Evolutionary conservation across 1,284 basidiomycete genomes (phyloP).

Genomic region (Pseudozyma pruni): DNA sequence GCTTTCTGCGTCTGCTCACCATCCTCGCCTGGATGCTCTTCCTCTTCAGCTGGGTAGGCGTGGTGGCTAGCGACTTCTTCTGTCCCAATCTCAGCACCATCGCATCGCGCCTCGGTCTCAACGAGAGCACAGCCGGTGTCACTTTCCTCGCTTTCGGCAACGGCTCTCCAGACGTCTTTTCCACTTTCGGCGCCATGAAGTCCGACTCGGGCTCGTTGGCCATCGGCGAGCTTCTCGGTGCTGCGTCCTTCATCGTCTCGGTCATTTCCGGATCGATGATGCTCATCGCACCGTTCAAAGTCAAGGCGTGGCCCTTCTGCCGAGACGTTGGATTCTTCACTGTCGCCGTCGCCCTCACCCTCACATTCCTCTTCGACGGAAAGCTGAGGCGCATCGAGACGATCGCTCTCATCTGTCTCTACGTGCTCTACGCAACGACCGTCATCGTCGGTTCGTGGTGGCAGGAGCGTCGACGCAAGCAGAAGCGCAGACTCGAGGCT

Average conservation of each 20-base stretch:
- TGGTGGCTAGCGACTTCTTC: constrained; percentile 66
- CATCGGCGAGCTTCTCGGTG: constrained; percentile 92
- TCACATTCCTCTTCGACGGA: constrained; percentile 83
- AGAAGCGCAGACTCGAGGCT: constrained; percentile 37
- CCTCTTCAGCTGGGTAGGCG: constrained; percentile 63
- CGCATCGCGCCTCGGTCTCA: constrained; percentile 58
- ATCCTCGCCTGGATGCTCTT: constrained; percentile 60
- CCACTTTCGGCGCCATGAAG: constrained; percentile 92
- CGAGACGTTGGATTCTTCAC: constrained; percentile 95
- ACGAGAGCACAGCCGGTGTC: constrained; percentile 66
- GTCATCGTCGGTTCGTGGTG: constrained; percentile 85
- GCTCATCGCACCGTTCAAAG: constrained; percentile 90
- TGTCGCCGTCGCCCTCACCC: constrained; percentile 77
- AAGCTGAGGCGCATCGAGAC: constrained; percentile 81
- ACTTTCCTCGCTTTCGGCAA: constrained; percentile 66
- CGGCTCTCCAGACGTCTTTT: constrained; percentile 74
- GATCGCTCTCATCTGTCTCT: constrained; percentile 78
- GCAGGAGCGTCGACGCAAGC: constrained; percentile 63
- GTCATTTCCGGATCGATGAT: constrained; percentile 95
- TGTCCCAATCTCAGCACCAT: constrained; percentile 65
- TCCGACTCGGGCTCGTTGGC: constrained; percentile 86
- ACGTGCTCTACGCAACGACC: constrained; percentile 79
- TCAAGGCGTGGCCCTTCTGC: constrained; percentile 82
- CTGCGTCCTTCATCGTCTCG: constrained; percentile 92
- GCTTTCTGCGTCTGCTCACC: constrained; percentile 25